Base-by-base conservation (phyloP, 2,329 filamentous ascomycete genomes). In the Diplodia sapinea region DNA sequence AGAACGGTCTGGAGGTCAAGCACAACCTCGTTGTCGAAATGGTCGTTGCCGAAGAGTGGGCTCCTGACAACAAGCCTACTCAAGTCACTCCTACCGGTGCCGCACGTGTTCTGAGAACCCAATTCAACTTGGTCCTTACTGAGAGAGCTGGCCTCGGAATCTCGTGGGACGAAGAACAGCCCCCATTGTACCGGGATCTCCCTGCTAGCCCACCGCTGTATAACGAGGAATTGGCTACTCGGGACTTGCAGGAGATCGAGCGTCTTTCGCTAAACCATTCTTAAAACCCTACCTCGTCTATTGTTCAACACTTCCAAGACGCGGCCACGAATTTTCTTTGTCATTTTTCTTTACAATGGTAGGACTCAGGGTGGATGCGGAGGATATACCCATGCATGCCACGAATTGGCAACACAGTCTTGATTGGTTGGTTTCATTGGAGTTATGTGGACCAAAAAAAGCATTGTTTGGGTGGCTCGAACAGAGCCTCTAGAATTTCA, bases 131-230 rank as follows among this genome's bases (percentile, higher is more conserved):
- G 65, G 83, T 88, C 68, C 85, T 98, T 66, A 97, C 94, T 4
- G 91, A 96, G 80, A 87, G 92, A 69, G 87, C 87, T 23, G 94
- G 94, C 20, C 86, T 97, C 76, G 94, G 94, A 62, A 94, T 99
- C 73, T 92, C 91, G 72, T 99, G 95, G 94, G 94, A 98, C 73
- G 94, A 97, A 80, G 94, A 99, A 82, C 89, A 92, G 23, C 23
- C 23, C 23, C 23, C 23, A 3, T 26, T 26, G 2, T 26, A 26
- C 2, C 23, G 23, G 4, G 2, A 4, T 3, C 23, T 98, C 51
- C 94, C 94, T 0, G 89, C 88, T 2, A 93, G 90, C 73, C 94
- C 94, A 59, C 94, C 94, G 9, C 79, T 79, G 54, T 85, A 84
- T 71, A 79, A 56, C 13, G 20, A 38, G 20, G 68, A 68, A 31